phyloP scores from a whole-genome alignment of 805 yeast species.

The Yamadazyma akitaensis region DNA sequence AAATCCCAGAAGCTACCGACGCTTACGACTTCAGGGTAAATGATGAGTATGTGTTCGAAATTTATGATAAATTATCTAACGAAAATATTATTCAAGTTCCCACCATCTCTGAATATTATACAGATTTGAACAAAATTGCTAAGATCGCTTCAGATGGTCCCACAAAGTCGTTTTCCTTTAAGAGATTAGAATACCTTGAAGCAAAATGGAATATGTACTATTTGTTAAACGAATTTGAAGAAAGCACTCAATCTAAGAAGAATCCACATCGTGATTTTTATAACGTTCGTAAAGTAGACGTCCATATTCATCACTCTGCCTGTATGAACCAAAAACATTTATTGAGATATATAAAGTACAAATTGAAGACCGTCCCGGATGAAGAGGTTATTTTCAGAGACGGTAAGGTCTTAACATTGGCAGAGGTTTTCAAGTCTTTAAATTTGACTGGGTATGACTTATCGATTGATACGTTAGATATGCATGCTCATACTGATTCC shows the following conservation, averaged over 20 bases:
- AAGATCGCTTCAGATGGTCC: conserved; percentile 90
- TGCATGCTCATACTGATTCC: conserved; percentile 99
- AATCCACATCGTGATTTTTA: conserved; percentile 98
- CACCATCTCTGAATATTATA: conserved; percentile 78
- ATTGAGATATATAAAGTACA: conserved; percentile 89
- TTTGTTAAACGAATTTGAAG: conserved; percentile 87
- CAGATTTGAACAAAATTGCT: conserved; percentile 74
- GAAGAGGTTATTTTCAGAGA: conserved; percentile 94
- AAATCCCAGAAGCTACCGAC: conserved; percentile 50
- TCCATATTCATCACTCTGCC: conserved; percentile 98
- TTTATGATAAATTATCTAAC: conserved; percentile 31
- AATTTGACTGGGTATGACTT: conserved; percentile 91
- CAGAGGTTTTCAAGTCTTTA: conserved; percentile 88
- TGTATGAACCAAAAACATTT: conserved; percentile 98
- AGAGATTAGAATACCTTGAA: conserved; percentile 88
- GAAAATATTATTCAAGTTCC: conserved; percentile 59
- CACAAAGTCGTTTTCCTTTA: conserved; percentile 91
- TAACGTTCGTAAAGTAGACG: conserved; percentile 94
- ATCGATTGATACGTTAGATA: conserved; percentile 93
- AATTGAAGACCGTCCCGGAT: conserved; percentile 79
- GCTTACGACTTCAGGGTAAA: conserved; percentile 45
- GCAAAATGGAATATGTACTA: conserved; percentile 95
- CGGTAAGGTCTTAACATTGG: conserved; percentile 78
- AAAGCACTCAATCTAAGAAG: conserved; percentile 81
- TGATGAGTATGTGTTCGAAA: conserved; percentile 69